phyloP scores from a whole-genome alignment of 345 rosid species.

The Diplotaxis tenuifolia region DNA sequence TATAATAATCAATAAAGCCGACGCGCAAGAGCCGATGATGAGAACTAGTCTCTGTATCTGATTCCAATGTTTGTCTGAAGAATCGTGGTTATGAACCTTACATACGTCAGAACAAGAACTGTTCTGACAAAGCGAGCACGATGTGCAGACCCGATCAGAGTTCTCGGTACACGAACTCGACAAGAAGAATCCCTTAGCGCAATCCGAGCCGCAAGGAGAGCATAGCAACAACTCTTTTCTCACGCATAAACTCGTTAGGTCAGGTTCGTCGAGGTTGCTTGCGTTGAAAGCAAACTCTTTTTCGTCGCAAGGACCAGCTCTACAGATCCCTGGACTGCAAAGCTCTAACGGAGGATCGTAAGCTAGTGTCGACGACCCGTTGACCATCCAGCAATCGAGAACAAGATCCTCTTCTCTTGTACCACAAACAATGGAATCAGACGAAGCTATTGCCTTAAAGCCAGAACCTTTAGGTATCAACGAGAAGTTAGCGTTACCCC shows the following conservation, averaged over 20 bases:
- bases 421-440: conserved; percentile 75
- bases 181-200: conserved; percentile 72
- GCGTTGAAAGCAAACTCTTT: conserved; percentile 81
- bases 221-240: conserved; percentile 69
- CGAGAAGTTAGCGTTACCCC: conserved; percentile 71
- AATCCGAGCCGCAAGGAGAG: conserved; percentile 71
- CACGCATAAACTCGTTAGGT: conserved; percentile 66
- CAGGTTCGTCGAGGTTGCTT: conserved; percentile 71
- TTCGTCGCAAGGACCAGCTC: conserved; percentile 49
- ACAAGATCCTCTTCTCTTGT: conserved; percentile 83
- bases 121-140: conserved; percentile 94
- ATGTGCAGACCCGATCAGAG: conserved; percentile 71
- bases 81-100: conserved; percentile 42
- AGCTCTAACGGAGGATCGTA: conserved; percentile 81
- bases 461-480: conserved; percentile 69
- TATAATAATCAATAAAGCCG: conserved; percentile 45
- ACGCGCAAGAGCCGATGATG: conserved; percentile 47
- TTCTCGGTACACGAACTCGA: conserved; percentile 68
- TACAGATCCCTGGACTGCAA: conserved; percentile 84
- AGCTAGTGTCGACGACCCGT: conserved; percentile 44
- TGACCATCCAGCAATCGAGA: conserved; percentile 76
- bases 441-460: conserved; percentile 80
- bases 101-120: conserved; percentile 72
- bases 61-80: conserved; percentile 52
- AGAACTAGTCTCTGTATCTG: conserved; percentile 43